Base-by-base conservation (phyloP, 2,329 filamentous ascomycete species). In the Pseudogymnoascus sp. region DNA sequence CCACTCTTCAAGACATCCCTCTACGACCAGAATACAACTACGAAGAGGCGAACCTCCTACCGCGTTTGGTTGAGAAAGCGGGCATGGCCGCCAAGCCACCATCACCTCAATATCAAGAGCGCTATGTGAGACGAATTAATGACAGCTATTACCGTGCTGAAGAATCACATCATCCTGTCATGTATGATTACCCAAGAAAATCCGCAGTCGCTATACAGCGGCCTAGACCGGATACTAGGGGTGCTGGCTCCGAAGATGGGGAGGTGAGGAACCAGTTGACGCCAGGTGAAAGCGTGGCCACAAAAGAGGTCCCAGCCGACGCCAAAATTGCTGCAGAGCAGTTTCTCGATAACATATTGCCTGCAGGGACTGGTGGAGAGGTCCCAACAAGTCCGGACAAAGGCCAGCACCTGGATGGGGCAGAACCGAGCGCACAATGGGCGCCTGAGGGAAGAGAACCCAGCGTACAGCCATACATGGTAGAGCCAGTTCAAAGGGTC, bases 161-260 rank as follows among this genome's bases (percentile, higher is more conserved):
- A 57, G 51, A 57, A 21, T 57, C 51, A 34, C 28, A 19, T 34
- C 51, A n/a, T 57, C 28, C 28, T 34, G 51, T 16, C 11, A 14
- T 6, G 10, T 21, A 57, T 34, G 28, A 34, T 19, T 57, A 57
- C 51, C 11, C 28, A n/a, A 57, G 51, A 13, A 19, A 19, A 16
- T 8, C 51, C 16, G 51, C 16, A 6, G 8, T 36, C 1, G 10
- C n/a, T 36, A 28, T 21, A 36, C 51, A 34, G 28, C n/a, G 48
- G 63, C 45, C 61, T 11, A 69, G 68, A 48, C 64, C 68, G 25
- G 69, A 69, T 10, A 65, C 66, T 62, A 62, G 64, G 19, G 71
- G 73, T 14, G 70, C 62, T 72, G 71, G 72, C n/a, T 76, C 75
- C 4, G 75, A 77, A 66, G 75, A 77, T 68, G 74, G 74, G 6